These are phyloP conservation scores for Discostella stelligeroides DNA, from an alignment of 108 stramenopile species.

Conservation along the genomic window DNA sequence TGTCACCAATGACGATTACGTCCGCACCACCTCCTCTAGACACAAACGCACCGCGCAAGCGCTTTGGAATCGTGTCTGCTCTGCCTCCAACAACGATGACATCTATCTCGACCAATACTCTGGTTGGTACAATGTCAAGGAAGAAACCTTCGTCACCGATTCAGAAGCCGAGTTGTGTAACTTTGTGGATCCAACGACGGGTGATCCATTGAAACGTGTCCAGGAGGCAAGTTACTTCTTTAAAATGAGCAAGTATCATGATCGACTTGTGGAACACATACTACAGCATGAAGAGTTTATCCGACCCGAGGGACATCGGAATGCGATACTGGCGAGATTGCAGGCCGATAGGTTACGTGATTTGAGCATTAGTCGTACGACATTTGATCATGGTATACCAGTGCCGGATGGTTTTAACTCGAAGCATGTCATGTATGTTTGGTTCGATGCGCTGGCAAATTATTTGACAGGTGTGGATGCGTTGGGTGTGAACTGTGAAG, in stretches of 20 bases:
- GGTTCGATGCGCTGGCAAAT: constrained; percentile 98
- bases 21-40: constrained; percentile 91
- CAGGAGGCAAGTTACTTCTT: constrained; percentile 98
- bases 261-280: constrained; percentile 83
- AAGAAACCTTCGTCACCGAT: constrained; percentile 97
- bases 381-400: constrained; percentile 95
- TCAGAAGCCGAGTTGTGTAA: constrained; percentile 88
- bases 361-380: constrained; percentile 93
- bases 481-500: constrained; percentile 59
- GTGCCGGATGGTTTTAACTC: constrained; percentile 92
- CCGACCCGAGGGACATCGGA: constrained; percentile 88
- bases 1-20: constrained; percentile 94
- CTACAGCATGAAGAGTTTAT: constrained; percentile 89
- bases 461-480: constrained; percentile 93
- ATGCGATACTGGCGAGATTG: constrained; percentile 84
- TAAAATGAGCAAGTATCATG: constrained; percentile 93
- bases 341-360: constrained; percentile 84
- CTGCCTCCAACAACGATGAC: constrained; percentile 72
- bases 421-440: constrained; percentile 99
- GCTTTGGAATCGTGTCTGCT: constrained; percentile 84
- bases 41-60: constrained; percentile 89
- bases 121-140: constrained; percentile 98
- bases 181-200: constrained; percentile 87
- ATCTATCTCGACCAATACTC: constrained; percentile 91
- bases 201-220: constrained; percentile 91